These are phyloP conservation scores for Cerioporus squamosus DNA, from an alignment of 1,284 basidiomycete genomes.

Conservation along the genomic window DNA sequence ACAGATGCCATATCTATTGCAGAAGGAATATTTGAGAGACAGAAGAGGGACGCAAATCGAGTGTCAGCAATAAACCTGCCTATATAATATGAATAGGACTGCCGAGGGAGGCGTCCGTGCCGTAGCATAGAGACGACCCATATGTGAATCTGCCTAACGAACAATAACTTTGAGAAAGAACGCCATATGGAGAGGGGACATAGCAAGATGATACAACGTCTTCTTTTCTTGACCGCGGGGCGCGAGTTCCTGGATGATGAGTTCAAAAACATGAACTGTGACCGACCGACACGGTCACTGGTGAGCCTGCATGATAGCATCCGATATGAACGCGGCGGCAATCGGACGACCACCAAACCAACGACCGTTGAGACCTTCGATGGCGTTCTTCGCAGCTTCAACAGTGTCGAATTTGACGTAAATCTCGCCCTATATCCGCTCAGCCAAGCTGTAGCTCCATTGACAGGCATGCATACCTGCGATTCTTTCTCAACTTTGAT, in stretches of 20 bases:
- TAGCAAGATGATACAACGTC: constrained; percentile 22
- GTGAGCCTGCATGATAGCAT: constrained; percentile 92
- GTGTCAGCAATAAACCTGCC: constrained; percentile 37
- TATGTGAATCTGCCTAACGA: constrained; percentile 29
- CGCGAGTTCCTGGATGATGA: not conserved
- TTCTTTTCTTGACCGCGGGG: constrained; percentile 17
- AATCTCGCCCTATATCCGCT: constrained; percentile 84
- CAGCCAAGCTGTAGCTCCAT: not conserved
- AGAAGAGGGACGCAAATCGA: constrained; percentile 19
- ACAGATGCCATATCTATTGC: constrained; percentile 29
- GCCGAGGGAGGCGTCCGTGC: constrained; percentile 6
- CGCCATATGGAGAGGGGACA: constrained; percentile 6
- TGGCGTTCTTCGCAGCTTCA: constrained; percentile 81
- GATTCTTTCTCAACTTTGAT: constrained; percentile 96
- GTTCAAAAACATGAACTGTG: not conserved
- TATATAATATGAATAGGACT: constrained; percentile 24
- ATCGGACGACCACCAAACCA: constrained; percentile 95
- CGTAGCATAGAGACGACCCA: constrained; percentile 8
- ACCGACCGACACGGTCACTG: constrained; percentile 47
- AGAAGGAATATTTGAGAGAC: constrained; percentile 31
- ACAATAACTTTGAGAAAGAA: constrained; percentile 23
- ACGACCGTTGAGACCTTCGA: constrained; percentile 90
- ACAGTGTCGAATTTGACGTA: constrained; percentile 90
- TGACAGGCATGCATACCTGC: constrained; percentile 56
- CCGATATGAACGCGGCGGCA: constrained; percentile 85